Base-by-base conservation (phyloP, 768 basidiomycete species). In the Candolleomyces eurysporus region DNA sequence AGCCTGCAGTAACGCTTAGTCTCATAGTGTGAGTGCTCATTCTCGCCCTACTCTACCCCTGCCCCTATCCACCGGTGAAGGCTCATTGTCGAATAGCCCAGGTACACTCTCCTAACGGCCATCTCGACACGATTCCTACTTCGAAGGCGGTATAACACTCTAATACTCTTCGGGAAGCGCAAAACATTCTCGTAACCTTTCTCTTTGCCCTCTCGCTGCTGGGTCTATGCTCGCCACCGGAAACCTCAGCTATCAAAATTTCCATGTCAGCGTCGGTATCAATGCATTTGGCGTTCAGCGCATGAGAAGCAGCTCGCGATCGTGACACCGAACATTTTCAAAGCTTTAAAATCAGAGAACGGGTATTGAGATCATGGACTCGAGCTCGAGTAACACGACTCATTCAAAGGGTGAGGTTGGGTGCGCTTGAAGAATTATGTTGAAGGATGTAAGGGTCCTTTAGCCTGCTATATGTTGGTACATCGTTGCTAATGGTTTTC, bases 221-320 rank as follows among this genome's bases (percentile, higher is more conserved):
- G 2, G 26, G 17, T n/a, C 51, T 52, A 16, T 52, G 22, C 21
- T 52, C 51, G 30, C 21, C 31, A 26, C 17, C 16, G 9, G 3
- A 16, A 26, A 52, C 31, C 16, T 40, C 7, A 10, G 59, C 59
- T 21, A 91, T 99, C 77, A 98, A 98, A 76, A 97, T 98, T 74
- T 72, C 82, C 42, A 78, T 97, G 22, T 84, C 76, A 36, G 87
- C 94, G 0, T 82, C 82, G 76, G 80, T 30, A 69, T 83, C 64
- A 95, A 94, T 75, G 98, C 75, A 89, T 98, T 60, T 99, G 97
- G 97, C 97, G 98, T 72, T 79, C 89, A 21, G 96, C 89, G 9
- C 92, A 95, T 68, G 76, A 82, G 6, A 88, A 94, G 67, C 84
- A 92, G 6, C 89, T 98, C 40, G 93, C 98, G 71, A 93, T 99